Base-by-base conservation (phyloP, 768 basidiomycete genomes). In the Phallus indusiatus region DNA sequence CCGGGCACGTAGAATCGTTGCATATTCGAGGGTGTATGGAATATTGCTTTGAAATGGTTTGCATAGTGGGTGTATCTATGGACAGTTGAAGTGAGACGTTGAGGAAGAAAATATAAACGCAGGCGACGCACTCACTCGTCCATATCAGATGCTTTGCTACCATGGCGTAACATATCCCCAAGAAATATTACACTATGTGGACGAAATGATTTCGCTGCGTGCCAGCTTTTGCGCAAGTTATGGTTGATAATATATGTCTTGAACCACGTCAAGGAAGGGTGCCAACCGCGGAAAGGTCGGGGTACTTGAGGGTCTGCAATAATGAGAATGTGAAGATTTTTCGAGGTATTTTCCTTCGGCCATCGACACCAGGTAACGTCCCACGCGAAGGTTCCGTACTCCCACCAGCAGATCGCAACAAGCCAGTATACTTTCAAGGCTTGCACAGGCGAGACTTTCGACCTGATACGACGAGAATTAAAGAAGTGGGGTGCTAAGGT, bases 111-210 rank as follows among this genome's bases (percentile, higher is more conserved):
- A 35, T 22, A 18, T 1, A 20, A 35, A 24, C 17, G 42, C 1
- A 7, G 36, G 33, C 5, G 4, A 51, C 12, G 9, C 9, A 79
- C 89, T 70, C 67, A 94, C 94, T 93, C 85, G 48, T 70, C 70
- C 53, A 81, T 77, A 2, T 78, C 68, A 78, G 87, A 87, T 20
- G 74, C 74, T 24, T 78, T 74, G 55, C 90, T 76, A 1, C 91
- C 93, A 56, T 81, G 83, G 65, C 95, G 92, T 82, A 95, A 82
- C 90, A 95, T 88, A 69, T 96, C 93, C 37, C 94, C 94, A 20
- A 94, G 75, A 62, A 95, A 88, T 1, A 96, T 73, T 5, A 95
- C 80, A 14, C 74, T 80, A 67, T 95, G 82, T 7, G 93, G 88
- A 22, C 70, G 73, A 55, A 81, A 75, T 6, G 74, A 71, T 54